Conservation (phyloP, 768 basidiomycete genomes). For the Amanita exitialis region DNA sequence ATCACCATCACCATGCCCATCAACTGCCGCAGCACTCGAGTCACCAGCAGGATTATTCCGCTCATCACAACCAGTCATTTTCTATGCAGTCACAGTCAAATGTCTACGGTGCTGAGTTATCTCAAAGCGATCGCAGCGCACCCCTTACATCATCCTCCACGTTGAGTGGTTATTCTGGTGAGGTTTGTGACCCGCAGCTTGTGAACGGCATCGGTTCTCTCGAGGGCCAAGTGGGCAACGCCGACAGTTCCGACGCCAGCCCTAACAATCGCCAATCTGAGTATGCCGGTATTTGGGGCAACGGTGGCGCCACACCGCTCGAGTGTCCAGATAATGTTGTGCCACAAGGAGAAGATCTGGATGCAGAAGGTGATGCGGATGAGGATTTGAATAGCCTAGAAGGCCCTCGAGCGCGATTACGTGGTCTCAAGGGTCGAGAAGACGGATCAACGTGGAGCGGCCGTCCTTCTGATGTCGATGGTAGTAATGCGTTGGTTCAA, state of each 20-base stretch:
- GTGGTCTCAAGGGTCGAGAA: conserved; percentile 6
- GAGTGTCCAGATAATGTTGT: conserved; percentile 4
- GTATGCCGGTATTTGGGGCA: conserved; percentile 4
- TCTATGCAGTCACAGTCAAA: neutral
- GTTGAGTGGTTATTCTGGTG: neutral
- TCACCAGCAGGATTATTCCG: conserved; percentile 7
- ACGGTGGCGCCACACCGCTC: conserved; percentile 1
- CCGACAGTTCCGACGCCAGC: neutral
- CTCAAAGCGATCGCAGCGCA: conserved; percentile 1
- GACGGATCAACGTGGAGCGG: conserved; percentile 4
- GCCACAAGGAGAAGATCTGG: conserved; percentile 15
- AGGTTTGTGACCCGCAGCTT: conserved; percentile 2
- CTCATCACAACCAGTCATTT: conserved; percentile 2
- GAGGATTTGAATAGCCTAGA: conserved; percentile 8
- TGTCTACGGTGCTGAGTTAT: neutral
- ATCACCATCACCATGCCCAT: conserved; percentile 8
- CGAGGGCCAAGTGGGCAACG: neutral
- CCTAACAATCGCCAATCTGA: conserved; percentile 2
- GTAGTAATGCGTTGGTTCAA: conserved; percentile 6
- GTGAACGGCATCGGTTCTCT: conserved; percentile 3
- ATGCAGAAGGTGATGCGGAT: conserved; percentile 18
- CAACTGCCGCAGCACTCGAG: conserved; percentile 11
- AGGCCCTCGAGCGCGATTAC: conserved; percentile 4
- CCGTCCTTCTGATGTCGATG: conserved; percentile 3
- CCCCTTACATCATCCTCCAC: conserved; percentile 4